A percentile compares a stretch with the other conserved stretches of the same genome.
phyloP scores from a whole-genome alignment of 73 alveolate genomes.

The Paramecium octaurelia region DNA sequence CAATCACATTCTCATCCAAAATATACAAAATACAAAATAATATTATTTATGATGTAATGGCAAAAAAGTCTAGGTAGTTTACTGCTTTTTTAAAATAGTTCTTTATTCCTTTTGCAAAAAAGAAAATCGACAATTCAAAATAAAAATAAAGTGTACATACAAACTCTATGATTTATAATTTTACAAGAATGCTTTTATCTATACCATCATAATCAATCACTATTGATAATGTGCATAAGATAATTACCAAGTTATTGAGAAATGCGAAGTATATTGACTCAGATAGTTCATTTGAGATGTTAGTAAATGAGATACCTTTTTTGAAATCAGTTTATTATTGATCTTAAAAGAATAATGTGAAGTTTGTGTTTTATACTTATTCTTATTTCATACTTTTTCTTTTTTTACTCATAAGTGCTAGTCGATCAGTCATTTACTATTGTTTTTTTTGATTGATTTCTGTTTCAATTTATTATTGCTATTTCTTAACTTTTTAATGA shows the following conservation, averaged over 20 bases:
- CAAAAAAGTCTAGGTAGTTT: neutral
- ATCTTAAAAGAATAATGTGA: neutral
- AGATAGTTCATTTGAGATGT: neutral
- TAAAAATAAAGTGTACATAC: neutral
- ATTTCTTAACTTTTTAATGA: neutral
- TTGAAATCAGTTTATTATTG: neutral
- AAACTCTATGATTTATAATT: neutral
- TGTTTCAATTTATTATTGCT: neutral
- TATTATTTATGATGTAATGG: neutral
- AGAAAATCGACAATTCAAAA: neutral
- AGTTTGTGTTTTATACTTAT: neutral
- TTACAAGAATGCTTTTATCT: neutral
- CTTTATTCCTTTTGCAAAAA: neutral
- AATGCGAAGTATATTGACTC: neutral
- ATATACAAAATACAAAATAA: neutral
- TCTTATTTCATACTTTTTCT: neutral
- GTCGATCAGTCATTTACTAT: conserved; percentile 9
- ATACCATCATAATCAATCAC: neutral
- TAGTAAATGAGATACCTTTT: neutral
- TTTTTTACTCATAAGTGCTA: conserved; percentile 22
- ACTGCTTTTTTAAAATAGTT: neutral
- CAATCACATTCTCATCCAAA: neutral
- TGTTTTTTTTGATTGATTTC: neutral
- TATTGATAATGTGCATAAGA: neutral
- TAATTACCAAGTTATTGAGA: neutral